phyloP scores from a whole-genome alignment of 192 early-diverging fungal genomes.

The Phycomyces nitens region DNA sequence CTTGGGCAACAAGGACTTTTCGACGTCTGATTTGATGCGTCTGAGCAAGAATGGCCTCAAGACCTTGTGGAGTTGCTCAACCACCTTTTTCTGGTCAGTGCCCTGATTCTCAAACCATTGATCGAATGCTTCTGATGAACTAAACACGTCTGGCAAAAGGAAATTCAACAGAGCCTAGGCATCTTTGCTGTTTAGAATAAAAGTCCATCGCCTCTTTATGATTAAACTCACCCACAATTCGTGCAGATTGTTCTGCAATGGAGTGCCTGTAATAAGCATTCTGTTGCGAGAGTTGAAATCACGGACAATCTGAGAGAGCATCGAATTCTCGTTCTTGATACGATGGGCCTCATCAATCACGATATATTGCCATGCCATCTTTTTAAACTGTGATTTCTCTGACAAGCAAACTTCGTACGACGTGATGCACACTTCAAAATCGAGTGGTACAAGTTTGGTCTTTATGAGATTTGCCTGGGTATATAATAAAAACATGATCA shows the following conservation, averaged over 20 bases:
- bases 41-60: conserved; percentile 84
- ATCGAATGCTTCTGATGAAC: conserved; percentile 90
- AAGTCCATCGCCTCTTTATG: no score
- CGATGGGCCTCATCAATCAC: conserved; percentile 97
- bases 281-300: conserved; percentile 84
- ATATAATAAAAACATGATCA: not conserved
- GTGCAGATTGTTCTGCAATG: conserved; percentile 95
- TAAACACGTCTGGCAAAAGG: conserved; percentile 95
- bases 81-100: conserved; percentile 66
- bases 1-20: conserved; percentile 93
- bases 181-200: not conserved
- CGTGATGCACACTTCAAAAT: conserved; percentile 93
- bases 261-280: conserved; percentile 92
- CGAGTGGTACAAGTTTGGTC: conserved; percentile 47
- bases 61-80: conserved; percentile 59
- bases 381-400: conserved; percentile 81
- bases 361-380: conserved; percentile 86
- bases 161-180: conserved; percentile 86
- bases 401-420: conserved; percentile 95
- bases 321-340: conserved; percentile 98
- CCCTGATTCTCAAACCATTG: conserved; percentile 84
- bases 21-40: conserved; percentile 91
- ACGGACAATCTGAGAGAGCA: conserved; percentile 91
- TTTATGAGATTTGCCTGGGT: conserved; percentile 53
- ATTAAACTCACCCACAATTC: conserved; percentile 78